Evolutionary conservation across 2,329 filamentous ascomycete genomes (phyloP).

Genomic region (Beauveria australis): DNA sequence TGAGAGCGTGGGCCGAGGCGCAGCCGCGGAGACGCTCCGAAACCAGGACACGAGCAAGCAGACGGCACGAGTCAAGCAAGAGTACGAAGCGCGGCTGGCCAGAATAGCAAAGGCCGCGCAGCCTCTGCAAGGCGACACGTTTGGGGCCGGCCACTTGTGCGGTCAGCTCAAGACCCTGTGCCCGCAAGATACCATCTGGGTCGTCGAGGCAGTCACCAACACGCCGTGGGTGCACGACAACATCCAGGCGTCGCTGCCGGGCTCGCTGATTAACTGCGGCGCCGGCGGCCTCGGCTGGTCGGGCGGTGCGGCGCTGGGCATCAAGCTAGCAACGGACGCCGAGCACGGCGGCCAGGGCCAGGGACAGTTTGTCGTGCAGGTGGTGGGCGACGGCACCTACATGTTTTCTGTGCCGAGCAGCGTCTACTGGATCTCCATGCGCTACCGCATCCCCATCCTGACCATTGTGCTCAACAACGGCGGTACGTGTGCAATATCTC

Average conservation of each 20-base stretch:
- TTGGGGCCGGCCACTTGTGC: conserved; percentile 33
- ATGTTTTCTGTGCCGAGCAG: conserved; percentile 46
- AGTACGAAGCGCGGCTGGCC: conserved; percentile 51
- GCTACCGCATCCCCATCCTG: conserved; percentile 46
- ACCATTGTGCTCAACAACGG: conserved; percentile 51
- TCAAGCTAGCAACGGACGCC: conserved; percentile 57
- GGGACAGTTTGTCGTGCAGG: conserved; percentile 44
- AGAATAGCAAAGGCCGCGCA: conserved; percentile 48
- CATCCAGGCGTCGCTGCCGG: conserved; percentile 57
- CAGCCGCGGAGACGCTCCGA: conserved; percentile 31
- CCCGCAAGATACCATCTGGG: conserved; percentile 56
- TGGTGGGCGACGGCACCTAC: conserved; percentile 51
- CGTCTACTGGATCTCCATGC: conserved; percentile 47
- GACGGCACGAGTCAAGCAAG: conserved; percentile 15
- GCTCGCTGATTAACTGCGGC: conserved; percentile 74
- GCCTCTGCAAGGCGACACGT: conserved; percentile 50
- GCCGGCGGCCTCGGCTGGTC: conserved; percentile 76
- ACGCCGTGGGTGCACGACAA: conserved; percentile 61
- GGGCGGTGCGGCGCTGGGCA: conserved; percentile 65
- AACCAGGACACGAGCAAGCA: conserved; percentile 10
- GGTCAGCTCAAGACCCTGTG: conserved; percentile 24
- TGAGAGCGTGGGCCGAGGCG: conserved; percentile 44
- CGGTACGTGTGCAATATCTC: conserved; percentile 25
- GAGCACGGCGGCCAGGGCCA: conserved; percentile 37
- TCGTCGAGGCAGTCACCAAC: conserved; percentile 71